phyloP scores from a whole-genome alignment of 2,329 filamentous ascomycete species.

The Aspergillus carbonarius region DNA sequence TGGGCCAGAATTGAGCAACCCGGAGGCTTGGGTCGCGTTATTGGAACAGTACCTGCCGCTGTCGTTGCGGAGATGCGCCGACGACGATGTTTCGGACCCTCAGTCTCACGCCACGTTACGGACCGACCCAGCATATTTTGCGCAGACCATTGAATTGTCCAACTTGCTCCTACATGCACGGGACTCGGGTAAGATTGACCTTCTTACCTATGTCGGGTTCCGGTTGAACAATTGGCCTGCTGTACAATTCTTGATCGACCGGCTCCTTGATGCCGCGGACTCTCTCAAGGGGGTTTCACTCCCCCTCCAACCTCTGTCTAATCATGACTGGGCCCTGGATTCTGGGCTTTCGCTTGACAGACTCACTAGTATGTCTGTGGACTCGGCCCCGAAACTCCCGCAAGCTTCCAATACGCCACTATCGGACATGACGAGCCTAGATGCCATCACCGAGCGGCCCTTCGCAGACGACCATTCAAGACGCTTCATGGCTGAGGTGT shows the following conservation, averaged over 20 bases:
- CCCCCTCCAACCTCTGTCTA: constrained; percentile 25
- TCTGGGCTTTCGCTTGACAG: constrained; percentile 29
- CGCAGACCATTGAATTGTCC: constrained; percentile 31
- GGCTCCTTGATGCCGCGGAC: constrained; percentile 40
- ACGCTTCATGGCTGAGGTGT: constrained; percentile 38
- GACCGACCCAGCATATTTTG: constrained; percentile 18
- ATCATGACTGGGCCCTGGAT: constrained; percentile 27
- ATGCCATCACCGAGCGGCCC: constrained; percentile 28
- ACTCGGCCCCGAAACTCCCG: constrained; percentile 7
- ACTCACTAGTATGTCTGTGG: constrained; percentile 22
- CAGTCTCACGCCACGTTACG: background rate
- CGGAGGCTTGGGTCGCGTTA: constrained; percentile 34
- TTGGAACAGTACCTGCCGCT: constrained; percentile 36
- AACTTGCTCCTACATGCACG: constrained; percentile 34
- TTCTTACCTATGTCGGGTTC: constrained; percentile 43
- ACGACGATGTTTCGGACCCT: constrained; percentile 6
- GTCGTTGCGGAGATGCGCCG: constrained; percentile 20
- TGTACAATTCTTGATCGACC: constrained; percentile 39
- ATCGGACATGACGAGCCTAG: constrained; percentile 16
- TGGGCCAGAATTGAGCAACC: constrained; percentile 21
- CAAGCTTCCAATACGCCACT: background rate
- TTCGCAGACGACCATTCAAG: constrained; percentile 23
- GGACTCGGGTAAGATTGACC: constrained; percentile 29
- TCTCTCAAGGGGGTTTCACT: constrained; percentile 18
- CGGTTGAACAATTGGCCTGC: constrained; percentile 41